These are phyloP conservation scores for Fusarium scirpi DNA, from an alignment of 2,329 filamentous ascomycete genomes.

Conservation along the genomic window DNA sequence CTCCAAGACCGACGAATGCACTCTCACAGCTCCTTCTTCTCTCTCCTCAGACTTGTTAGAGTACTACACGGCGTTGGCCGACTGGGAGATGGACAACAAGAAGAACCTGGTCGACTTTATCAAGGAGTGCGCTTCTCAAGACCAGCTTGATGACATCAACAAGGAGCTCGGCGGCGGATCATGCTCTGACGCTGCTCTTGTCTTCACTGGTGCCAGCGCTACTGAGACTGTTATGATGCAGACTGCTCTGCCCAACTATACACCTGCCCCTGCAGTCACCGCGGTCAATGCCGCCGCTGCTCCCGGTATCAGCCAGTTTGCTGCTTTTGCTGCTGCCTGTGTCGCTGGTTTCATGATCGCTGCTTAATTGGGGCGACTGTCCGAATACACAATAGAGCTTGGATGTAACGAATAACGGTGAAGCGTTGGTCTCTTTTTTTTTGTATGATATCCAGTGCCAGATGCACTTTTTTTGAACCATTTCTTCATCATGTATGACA, in stretches of 20 bases:
- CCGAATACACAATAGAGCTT: background rate
- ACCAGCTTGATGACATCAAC: background rate
- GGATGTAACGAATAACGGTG: background rate
- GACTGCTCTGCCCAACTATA: conserved; percentile 6
- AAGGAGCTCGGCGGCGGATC: background rate
- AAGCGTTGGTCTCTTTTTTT: conserved; percentile 18
- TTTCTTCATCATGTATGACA: background rate
- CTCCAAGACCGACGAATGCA: conserved; percentile 15
- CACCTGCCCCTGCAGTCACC: background rate
- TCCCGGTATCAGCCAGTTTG: conserved; percentile 1
- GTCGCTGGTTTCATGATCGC: conserved; percentile 23
- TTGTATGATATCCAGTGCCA: conserved; percentile 24
- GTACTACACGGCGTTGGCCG: conserved; percentile 21
- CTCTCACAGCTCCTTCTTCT: conserved; percentile 20
- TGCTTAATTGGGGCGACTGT: background rate
- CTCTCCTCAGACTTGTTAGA: conserved; percentile 20
- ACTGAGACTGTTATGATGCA: conserved; percentile 23
- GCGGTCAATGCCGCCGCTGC: background rate
- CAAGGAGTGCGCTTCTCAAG: conserved; percentile 13
- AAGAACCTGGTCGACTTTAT: conserved; percentile 3
- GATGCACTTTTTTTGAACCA: background rate
- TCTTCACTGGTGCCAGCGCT: conserved; percentile 25
- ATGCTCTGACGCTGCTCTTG: conserved; percentile 12
- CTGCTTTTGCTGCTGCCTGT: conserved; percentile 11
- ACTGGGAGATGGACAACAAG: conserved; percentile 9